A percentile compares a stretch with the other conserved stretches of the same genome.
These are phyloP conservation scores for Physcomitrellopsis africana DNA, from an alignment of 225 moss, liverwort and hornwort species.

Conservation along the genomic window DNA sequence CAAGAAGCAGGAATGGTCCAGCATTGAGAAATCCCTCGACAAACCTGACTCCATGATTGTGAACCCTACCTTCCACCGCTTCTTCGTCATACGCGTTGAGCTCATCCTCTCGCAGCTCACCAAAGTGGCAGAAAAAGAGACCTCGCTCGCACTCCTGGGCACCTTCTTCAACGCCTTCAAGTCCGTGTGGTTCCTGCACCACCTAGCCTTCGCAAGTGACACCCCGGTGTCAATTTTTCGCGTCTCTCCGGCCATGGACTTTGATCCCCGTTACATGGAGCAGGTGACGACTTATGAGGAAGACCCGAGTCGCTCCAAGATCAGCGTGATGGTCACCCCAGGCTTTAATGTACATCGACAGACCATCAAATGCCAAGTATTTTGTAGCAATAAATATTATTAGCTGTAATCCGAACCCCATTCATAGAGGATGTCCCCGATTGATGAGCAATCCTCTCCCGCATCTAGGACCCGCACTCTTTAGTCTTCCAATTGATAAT, in stretches of 20 bases:
- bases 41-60: conserved; percentile 48
- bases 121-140: conserved; percentile 54
- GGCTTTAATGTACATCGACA: conserved; percentile 56
- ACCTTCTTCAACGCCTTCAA: conserved; percentile 57
- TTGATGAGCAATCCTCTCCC: too few relatives aligned
- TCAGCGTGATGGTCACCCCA: conserved; percentile 58
- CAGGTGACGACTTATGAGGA: conserved; percentile 45
- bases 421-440: conserved; percentile 21
- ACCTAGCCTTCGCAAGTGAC: conserved; percentile 48
- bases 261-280: conserved; percentile 57
- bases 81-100: conserved; percentile 60
- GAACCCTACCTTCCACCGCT: conserved; percentile 51
- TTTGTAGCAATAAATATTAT: conserved; percentile 59
- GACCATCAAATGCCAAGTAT: conserved; percentile 55
- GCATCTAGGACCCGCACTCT: too few relatives aligned
- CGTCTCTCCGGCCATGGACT: conserved; percentile 28
- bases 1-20: conserved; percentile 43
- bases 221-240: conserved; percentile 37
- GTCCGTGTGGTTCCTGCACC: conserved; percentile 58
- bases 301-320: conserved; percentile 37
- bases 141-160: conserved; percentile 42
- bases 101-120: conserved; percentile 55
- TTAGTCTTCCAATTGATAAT: too few relatives aligned
- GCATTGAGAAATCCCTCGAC: conserved; percentile 44
- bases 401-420: conserved; percentile 1